Evolutionary conservation across 1,284 basidiomycete species (phyloP), one percentile per base, ranked within the genome.

Genomic region (Ganoderma boninense): DNA sequence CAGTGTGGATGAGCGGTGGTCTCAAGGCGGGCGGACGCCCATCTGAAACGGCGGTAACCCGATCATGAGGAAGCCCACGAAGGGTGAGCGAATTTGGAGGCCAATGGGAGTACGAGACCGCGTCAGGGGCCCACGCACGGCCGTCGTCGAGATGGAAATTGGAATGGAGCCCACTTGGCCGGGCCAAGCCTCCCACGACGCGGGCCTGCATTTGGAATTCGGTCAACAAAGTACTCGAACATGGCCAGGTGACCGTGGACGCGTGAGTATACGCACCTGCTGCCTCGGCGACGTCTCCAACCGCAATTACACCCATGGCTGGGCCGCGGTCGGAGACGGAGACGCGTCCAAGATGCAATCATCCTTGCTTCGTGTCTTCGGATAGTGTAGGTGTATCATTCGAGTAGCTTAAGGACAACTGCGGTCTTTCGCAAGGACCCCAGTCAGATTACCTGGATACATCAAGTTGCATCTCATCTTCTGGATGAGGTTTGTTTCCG

Each of bases 161-260:
- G 40, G 52, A 23, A 35, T 56, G 38, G 52, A 42, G 43, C 14
- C 52, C 64, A 65, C 5, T 29, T 13, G 14, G 26, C 42, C 64
- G 64, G 52, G 26, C 23, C 54, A 8, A 20, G 8, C 16, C 57
- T 66, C 65, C 44, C 65, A 66, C 65, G 65, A 26, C 40, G 23
- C 40, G 18, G n/a, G 20, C 4, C 23, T 42, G 11, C 49, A 60
- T 56, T 59, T 40, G 54, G 40, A 65, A 65, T 60, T 65, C 23
- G 14, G 64, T 38, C 18, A 64, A 32, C 18, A 32, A 32, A 32
- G 29, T 35, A 16, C 29, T 52, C 35, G 52, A 38, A 43, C 32
- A 61, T 29, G 23, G 13, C 2, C 49, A 52, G 49, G 49, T 52
- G 49, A 52, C 49, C 49, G 49, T 52, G 49, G 23, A 52, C 49